Percentiles rank a stretch among this genome's conserved stretches.
Conservation (phyloP, 2,329 filamentous ascomycete genomes). For the Aspergillus tamarii region DNA sequence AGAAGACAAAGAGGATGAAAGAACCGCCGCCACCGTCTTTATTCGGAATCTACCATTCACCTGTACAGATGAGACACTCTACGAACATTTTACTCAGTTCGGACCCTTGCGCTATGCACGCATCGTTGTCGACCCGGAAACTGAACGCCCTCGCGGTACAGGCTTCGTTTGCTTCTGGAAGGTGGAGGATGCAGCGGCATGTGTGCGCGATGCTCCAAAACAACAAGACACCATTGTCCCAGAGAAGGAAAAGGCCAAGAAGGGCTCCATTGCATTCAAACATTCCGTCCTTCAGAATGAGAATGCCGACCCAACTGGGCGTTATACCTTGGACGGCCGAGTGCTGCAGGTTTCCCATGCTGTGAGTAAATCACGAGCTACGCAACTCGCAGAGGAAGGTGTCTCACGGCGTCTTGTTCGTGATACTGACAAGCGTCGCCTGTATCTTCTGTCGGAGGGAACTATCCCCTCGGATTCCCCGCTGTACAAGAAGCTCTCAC, state of each 20-base stretch:
- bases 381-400: conserved; percentile 72
- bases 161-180: conserved; percentile 94
- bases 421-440: conserved; percentile 84
- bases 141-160: conserved; percentile 85
- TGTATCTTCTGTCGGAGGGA: conserved; percentile 88
- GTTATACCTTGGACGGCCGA: conserved; percentile 88
- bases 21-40: conserved; percentile 79
- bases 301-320: conserved; percentile 75
- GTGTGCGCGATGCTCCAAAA: conserved; percentile 74
- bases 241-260: conserved; percentile 40
- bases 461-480: conserved; percentile 76
- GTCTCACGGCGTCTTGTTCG: conserved; percentile 63
- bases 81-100: conserved; percentile 85
- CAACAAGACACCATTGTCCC: conserved; percentile 47
- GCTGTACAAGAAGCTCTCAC: conserved; percentile 74
- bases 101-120: conserved; percentile 88
- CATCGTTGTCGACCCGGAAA: conserved; percentile 83
- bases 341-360: conserved; percentile 83
- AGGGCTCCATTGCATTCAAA: conserved; percentile 56
- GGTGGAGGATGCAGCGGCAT: conserved; percentile 72
- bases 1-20: conserved; percentile 51
- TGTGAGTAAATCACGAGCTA: conserved; percentile 80
- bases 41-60: conserved; percentile 93
- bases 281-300: conserved; percentile 89
- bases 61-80: conserved; percentile 77